Evolutionary conservation across 169 alveolate genomes (phyloP), one percentile per base, ranked within the genome.

Genomic region (Cryptosporidium baileyi): DNA sequence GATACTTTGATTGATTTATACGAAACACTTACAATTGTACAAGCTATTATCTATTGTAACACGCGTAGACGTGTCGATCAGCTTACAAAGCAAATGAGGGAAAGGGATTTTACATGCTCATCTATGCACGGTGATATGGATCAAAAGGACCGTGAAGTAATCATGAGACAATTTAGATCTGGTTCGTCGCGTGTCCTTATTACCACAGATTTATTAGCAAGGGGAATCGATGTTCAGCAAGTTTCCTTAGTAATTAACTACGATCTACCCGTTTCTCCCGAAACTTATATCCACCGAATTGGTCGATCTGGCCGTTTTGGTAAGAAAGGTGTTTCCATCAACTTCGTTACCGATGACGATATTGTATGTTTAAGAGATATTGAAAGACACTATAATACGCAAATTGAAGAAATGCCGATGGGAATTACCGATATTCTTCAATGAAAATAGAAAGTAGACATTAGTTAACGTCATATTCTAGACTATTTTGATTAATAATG

Each of bases 261-360:
- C 92, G 99, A 98, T 88, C 88, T 97, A 54, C 99, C 99, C 1
- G 92, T 91, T 45, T 94, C 97, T 43, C 95, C 97, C 40, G 99
- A 97, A 91, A 94, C 94, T 93, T 98, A 98, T 93, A 93, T 97
- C 65, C 99, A 98, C 90, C 93, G 99, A 63, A 98, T 98, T 80
- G 99, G 99, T 36, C 95, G 99, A 61, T 95, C 99, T 60, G 99
- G 99, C 5, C 97, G 99, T 89, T 98, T 97, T 90, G 99, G 99
- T 38, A 95, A 99, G 63, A 97, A 98, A 90, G 99, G 99, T 36
- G 99, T 98, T 30, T 99, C 99, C 17, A 97, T 98, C 89, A 98
- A 97, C 94, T 97, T 98, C 82, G 99, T 97, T 45, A 95, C 97
- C 7, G 94, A 94, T 80, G 93, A 92, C 81, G 99, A 98, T 80